Conservation (phyloP, 2,329 filamentous ascomycete species). For the Pseudomassariella vexata region DNA sequence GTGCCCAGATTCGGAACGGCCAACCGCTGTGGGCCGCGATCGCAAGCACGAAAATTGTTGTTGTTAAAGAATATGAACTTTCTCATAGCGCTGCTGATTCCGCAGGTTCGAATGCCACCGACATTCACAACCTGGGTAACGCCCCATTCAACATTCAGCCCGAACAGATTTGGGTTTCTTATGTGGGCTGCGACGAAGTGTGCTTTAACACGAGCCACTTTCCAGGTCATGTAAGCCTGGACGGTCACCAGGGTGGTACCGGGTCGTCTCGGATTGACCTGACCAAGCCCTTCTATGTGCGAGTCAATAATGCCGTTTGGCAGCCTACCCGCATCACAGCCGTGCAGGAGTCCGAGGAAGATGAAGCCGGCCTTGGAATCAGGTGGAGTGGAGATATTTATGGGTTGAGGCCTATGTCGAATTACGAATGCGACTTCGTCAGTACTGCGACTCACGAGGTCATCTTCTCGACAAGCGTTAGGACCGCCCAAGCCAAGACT, state of each 20-base stretch:
- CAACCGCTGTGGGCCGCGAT: conserved; percentile 93
- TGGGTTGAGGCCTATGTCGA: conserved; percentile 63
- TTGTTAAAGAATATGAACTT: conserved; percentile 85
- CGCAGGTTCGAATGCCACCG: conserved; percentile 67
- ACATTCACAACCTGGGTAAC: conserved; percentile 72
- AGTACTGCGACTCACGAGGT: conserved; percentile 59
- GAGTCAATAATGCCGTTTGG: conserved; percentile 75
- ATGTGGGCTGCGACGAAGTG: conserved; percentile 72
- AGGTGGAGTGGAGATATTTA: conserved; percentile 70
- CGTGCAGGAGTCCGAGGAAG: conserved; percentile 30
- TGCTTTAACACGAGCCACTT: conserved; percentile 70
- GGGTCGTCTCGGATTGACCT: conserved; percentile 51
- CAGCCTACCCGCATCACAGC: conserved; percentile 67
- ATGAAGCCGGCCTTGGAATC: conserved; percentile 31
- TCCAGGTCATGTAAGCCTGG: conserved; percentile 33
- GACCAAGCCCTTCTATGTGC: conserved; percentile 72
- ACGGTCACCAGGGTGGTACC: conserved; percentile 27
- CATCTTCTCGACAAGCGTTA: conserved; percentile 66
- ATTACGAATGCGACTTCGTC: conserved; percentile 75
- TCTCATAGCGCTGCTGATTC: conserved; percentile 71
- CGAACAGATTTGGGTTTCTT: conserved; percentile 74
- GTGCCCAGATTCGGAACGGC: conserved; percentile 80
- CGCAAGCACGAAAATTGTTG: conserved; percentile 93
- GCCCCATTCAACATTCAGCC: conserved; percentile 66
- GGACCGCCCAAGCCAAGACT: conserved; percentile 51